Percentiles rank a stretch among this genome's conserved stretches.
These are phyloP conservation scores for Camellia oleifera DNA, from an alignment of 179 eudicot genomes.

Conservation along the genomic window DNA sequence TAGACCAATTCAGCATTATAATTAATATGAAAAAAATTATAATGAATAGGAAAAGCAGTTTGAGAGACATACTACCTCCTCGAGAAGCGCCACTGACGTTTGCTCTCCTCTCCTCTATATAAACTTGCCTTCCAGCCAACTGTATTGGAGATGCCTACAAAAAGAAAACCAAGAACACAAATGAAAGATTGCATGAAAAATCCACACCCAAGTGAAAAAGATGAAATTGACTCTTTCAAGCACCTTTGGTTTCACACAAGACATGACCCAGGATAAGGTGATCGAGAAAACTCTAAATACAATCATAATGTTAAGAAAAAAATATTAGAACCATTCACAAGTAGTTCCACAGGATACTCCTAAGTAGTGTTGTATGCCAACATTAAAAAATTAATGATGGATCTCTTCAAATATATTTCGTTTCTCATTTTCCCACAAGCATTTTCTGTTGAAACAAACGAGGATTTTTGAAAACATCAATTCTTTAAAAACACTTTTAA, in stretches of 20 bases:
- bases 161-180: slow-evolving; percentile 5
- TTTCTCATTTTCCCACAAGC: too few species aligned
- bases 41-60: not conserved
- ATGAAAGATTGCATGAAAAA: not conserved
- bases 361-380: too few species aligned
- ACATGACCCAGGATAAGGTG: not conserved
- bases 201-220: not conserved
- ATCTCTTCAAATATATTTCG: too few species aligned
- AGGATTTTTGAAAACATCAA: too few species aligned
- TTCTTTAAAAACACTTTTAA: too few species aligned
- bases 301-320: not conserved
- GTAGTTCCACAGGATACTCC: not conserved
- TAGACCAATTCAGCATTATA: not conserved
- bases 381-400: too few species aligned
- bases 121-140: slow-evolving; percentile 73
- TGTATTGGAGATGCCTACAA: slow-evolving; percentile 86
- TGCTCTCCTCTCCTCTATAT: slow-evolving; percentile 82
- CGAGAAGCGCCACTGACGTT: slow-evolving; percentile 48
- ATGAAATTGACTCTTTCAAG: not conserved
- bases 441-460: too few species aligned
- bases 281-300: too few species aligned
- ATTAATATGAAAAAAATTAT: not conserved
- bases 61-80: slow-evolving; percentile 76
- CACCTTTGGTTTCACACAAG: not conserved
- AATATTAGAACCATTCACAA: not conserved